Conservation (phyloP, 208 protist genomes). For the Blastocrithidia nonstop region DNA sequence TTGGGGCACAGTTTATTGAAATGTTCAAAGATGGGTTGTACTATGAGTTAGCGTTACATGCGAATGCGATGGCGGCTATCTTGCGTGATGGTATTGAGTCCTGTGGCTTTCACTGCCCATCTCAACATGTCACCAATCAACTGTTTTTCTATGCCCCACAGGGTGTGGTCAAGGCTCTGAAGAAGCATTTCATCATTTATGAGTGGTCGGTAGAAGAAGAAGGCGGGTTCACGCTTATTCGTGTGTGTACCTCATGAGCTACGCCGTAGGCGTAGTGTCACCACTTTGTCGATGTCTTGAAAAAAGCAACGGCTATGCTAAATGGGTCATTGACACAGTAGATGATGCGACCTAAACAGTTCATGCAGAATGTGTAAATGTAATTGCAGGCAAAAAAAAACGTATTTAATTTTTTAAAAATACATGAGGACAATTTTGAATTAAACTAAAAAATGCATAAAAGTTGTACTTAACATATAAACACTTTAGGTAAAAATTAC, state of each 20-base stretch:
- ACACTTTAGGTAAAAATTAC: too few relatives aligned
- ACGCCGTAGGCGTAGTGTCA: conserved; percentile 26
- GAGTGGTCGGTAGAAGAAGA: conserved; percentile 4
- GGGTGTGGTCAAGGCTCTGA: conserved; percentile 4
- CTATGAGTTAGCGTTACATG: conserved; percentile 12
- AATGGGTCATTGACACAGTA: conserved; percentile 2
- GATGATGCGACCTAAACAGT: background rate
- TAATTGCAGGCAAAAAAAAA: conserved; percentile 3
- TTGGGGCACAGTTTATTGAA: conserved; percentile 30
- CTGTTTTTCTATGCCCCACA: conserved; percentile 13
- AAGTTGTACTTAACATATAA: too few relatives aligned
- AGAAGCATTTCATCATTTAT: conserved; percentile 8
- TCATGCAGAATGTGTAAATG: background rate
- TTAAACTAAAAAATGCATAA: too few relatives aligned
- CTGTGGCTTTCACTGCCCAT: conserved; percentile 16
- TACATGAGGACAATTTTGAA: too few relatives aligned
- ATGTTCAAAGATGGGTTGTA: conserved; percentile 21
- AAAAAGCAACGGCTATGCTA: conserved; percentile 5
- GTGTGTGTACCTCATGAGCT: conserved; percentile 24
- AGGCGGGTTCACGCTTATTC: conserved; percentile 7
- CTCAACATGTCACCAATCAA: conserved; percentile 15
- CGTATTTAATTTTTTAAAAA: background rate
- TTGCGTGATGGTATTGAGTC: conserved; percentile 11
- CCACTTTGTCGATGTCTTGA: conserved; percentile 15
- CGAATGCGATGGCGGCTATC: conserved; percentile 24